Percentiles rank a stretch among this genome's conserved stretches.
Conservation (phyloP, 257 asterid genomes). For the Hygrophila difformis region DNA sequence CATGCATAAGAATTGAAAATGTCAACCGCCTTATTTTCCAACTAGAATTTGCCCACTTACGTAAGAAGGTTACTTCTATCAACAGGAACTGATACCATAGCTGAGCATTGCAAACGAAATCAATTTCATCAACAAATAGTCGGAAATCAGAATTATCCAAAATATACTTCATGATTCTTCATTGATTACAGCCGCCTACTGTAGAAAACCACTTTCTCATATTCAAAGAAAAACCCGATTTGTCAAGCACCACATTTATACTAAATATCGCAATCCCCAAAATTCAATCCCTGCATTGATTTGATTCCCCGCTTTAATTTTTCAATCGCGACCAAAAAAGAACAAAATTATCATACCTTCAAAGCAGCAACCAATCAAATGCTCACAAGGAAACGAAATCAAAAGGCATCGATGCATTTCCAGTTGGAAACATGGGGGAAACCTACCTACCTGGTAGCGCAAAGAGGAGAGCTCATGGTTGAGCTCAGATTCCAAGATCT, state of each 20-base stretch:
- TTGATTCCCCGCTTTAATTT: too few species aligned
- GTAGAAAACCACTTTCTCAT: too few species aligned
- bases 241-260: constrained; percentile 3
- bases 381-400: neutral
- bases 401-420: constrained; percentile 1
- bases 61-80: neutral
- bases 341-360: too few species aligned
- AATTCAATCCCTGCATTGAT: too few species aligned
- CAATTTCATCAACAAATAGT: too few species aligned
- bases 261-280: too few species aligned
- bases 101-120: neutral
- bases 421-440: neutral
- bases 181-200: too few species aligned
- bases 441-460: constrained; percentile 46
- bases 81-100: neutral
- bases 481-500: constrained; percentile 65
- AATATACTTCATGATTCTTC: too few species aligned
- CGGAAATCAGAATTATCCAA: too few species aligned
- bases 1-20: neutral
- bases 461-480: constrained; percentile 49
- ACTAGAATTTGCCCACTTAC: neutral
- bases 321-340: too few species aligned
- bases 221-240: neutral
- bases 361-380: constrained; percentile 8
- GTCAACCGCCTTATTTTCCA: neutral